Evolutionary conservation across 441 rosid species (phyloP).

Genomic region (Adansonia rubrostipa): DNA sequence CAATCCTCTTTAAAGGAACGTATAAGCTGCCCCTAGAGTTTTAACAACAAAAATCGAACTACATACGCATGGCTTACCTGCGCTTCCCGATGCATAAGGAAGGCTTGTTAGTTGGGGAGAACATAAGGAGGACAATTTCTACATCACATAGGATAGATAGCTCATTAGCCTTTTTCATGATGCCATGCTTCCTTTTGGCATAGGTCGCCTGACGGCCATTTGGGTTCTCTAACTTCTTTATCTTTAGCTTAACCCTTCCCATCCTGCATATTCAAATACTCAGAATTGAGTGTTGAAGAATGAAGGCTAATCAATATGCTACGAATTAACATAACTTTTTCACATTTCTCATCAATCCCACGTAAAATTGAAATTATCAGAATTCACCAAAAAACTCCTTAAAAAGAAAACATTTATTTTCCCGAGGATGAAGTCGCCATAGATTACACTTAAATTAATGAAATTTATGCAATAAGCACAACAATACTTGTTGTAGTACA

Average conservation of each 20-base stretch:
- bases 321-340: not conserved
- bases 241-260: slow-evolving; percentile 89
- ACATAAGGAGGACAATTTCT: slow-evolving; percentile 79
- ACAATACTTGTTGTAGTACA: not conserved
- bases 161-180: slow-evolving; percentile 76
- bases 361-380: not conserved
- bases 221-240: slow-evolving; percentile 67
- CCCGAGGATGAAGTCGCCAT: not conserved
- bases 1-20: not conserved
- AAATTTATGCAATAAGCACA: not conserved
- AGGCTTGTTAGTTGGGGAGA: slow-evolving; percentile 76
- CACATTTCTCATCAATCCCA: not conserved
- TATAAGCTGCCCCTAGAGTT: not conserved
- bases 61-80: slow-evolving; percentile 43
- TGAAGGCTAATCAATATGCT: not conserved
- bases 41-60: not conserved
- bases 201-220: slow-evolving; percentile 76
- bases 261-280: slow-evolving; percentile 53
- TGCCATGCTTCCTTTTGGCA: slow-evolving; percentile 77
- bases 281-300: not conserved
- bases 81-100: slow-evolving; percentile 64
- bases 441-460: not conserved
- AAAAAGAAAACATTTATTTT: no score
- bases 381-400: not conserved
- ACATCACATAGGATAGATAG: slow-evolving; percentile 74